Evolutionary conservation across 192 early-diverging fungal genomes (phyloP).

Genomic region (Coemansia sp.): DNA sequence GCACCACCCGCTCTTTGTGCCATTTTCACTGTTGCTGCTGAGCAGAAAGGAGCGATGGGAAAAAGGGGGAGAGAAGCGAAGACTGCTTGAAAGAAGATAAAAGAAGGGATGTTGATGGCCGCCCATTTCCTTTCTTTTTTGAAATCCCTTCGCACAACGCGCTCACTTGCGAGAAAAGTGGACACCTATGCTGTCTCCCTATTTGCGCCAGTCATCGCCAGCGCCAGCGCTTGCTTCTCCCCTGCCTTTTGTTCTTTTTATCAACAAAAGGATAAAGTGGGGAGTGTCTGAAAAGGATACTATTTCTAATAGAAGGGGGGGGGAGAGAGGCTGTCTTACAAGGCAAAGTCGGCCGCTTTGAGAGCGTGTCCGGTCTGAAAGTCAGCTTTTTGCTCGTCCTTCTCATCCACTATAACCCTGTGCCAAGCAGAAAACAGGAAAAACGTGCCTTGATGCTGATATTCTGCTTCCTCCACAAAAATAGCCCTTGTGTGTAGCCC

Average conservation of each 20-base stretch:
- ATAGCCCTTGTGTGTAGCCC: not conserved
- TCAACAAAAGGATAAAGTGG: constrained; percentile 1
- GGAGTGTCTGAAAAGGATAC: constrained; percentile 4
- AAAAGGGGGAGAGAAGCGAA: not conserved
- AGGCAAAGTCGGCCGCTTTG: not conserved
- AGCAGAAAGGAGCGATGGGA: not conserved
- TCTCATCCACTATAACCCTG: not conserved
- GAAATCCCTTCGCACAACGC: not conserved
- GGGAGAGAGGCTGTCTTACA: not conserved
- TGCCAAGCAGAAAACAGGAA: not conserved
- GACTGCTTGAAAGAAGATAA: not conserved
- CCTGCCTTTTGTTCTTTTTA: constrained; percentile 4
- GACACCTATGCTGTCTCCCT: not conserved
- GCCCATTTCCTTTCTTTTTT: not conserved
- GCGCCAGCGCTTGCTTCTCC: not conserved
- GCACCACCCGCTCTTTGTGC: not conserved
- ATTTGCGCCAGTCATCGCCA: not conserved
- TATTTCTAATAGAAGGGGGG: not conserved
- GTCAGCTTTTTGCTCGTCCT: not conserved
- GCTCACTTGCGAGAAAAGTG: not conserved
- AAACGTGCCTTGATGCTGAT: not conserved
- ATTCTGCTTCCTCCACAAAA: not conserved
- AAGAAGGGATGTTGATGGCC: not conserved
- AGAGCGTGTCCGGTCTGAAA: not conserved
- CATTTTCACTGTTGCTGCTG: not conserved